Base-by-base conservation (phyloP, 2,329 filamentous ascomycete species). In the Immersiporthe knoxdaviesiana region DNA sequence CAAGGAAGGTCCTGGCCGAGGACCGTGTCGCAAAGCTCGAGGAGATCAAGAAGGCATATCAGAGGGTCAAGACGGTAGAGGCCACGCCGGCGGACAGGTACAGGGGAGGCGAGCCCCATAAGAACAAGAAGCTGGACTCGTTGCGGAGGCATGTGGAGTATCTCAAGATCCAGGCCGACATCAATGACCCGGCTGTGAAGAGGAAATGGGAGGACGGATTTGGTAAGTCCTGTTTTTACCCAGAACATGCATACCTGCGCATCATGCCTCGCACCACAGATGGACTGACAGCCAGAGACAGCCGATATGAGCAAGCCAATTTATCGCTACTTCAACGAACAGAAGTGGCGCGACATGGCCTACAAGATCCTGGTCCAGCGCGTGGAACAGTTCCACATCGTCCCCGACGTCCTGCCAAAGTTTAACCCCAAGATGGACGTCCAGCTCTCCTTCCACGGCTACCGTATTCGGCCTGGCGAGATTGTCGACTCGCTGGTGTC, bases 271-370 rank as follows among this genome's bases (percentile, higher is more conserved):
- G 41, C 65, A n/a, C 68, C 67, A 72, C 62, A 62, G 18, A 68
- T 67, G 1, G 4, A 71, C 64, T 65, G 27, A 70, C 44, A n/a
- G 37, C 18, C 24, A 8, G 52, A n/a, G 14, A 35, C 35, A 97
- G 94, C 92, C 73, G 94, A 98, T 80, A 95, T 98, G 93, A 91
- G 88, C 83, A 97, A 97, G 80, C 95, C 95, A 72, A 94, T 99
- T 77, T 99, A 99, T 84, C 92, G 95, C 73, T 88, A 92, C 80
- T 90, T 98, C 64, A 93, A 95, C 71, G 88, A 97, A 77, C 84
- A 87, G 75, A 94, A 97, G 83, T 99, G 96, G 96, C 90, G 91
- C 74, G 85, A 89, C 72, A 94, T 96, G 83, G 91, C 93, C 77
- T 89, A 91, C 75, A 88, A 89, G 74, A 83, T 98, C 72, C 87